Percentiles rank a stretch among this genome's conserved stretches.
These are phyloP conservation scores for Nitzschia palea DNA, from an alignment of 108 stramenopile genomes.

Conservation along the genomic window DNA sequence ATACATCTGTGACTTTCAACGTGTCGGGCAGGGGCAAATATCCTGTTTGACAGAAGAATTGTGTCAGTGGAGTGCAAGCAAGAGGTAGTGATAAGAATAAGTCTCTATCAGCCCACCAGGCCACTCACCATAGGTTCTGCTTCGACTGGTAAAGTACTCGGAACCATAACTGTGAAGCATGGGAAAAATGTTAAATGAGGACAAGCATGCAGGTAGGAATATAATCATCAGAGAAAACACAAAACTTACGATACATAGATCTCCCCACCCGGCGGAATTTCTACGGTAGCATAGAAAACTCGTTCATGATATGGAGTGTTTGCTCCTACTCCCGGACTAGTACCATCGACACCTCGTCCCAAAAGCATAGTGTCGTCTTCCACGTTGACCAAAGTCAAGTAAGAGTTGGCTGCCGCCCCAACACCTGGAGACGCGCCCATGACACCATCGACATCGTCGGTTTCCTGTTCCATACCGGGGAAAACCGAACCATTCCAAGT, in stretches of 20 bases:
- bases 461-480: slow-evolving; percentile 34
- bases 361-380: slow-evolving; percentile 21
- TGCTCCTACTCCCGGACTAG: slow-evolving; percentile 61
- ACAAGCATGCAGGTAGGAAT: no score
- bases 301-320: slow-evolving; percentile 47
- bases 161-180: slow-evolving; percentile 15
- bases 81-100: no score
- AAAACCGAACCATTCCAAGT: slow-evolving; percentile 26
- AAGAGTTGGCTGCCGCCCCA: slow-evolving; percentile 57
- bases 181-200: neutral
- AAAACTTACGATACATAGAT: slow-evolving; percentile 35
- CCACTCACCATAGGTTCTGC: slow-evolving; percentile 7
- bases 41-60: neutral
- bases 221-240: neutral
- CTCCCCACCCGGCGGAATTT: slow-evolving; percentile 55
- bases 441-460: slow-evolving; percentile 11
- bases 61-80: no score
- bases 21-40: slow-evolving; percentile 27
- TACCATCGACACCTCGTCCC: slow-evolving; percentile 22
- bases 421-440: slow-evolving; percentile 35
- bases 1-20: slow-evolving; percentile 9
- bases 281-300: slow-evolving; percentile 10
- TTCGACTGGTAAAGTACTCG: slow-evolving; percentile 22
- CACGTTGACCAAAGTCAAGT: slow-evolving; percentile 54
- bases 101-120: no score